Conservation (phyloP, 2,329 filamentous ascomycete genomes). For the Monosporascus sp. region DNA sequence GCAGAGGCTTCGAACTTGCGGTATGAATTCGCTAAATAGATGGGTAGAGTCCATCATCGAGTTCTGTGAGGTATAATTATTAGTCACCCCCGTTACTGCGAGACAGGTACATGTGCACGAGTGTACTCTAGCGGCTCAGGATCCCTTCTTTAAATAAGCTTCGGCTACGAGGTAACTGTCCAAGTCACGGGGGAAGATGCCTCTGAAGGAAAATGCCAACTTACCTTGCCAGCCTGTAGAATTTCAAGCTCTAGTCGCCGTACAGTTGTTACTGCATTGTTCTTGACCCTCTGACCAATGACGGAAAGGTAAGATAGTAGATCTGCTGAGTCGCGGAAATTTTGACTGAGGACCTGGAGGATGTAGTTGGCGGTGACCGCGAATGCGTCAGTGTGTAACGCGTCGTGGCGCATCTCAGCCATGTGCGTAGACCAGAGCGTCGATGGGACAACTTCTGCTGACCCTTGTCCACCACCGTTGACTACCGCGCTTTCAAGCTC, state of each 20-base stretch:
- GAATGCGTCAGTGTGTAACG: slow-evolving; percentile 27
- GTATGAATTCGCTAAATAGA: slow-evolving; percentile 38
- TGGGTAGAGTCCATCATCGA: slow-evolving; percentile 30
- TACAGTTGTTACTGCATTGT: slow-evolving; percentile 33
- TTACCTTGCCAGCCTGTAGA: slow-evolving; percentile 46
- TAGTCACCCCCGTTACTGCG: neutral
- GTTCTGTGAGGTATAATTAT: slow-evolving; percentile 26
- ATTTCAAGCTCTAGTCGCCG: slow-evolving; percentile 47
- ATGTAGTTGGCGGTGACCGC: slow-evolving; percentile 30
- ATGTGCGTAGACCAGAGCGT: slow-evolving; percentile 38
- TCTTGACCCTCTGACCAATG: slow-evolving; percentile 31
- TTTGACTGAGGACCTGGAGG: slow-evolving; percentile 30
- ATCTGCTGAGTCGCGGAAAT: slow-evolving; percentile 26
- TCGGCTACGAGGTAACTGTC: neutral
- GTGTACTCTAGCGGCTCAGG: no score
- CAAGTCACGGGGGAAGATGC: no score
- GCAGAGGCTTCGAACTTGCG: slow-evolving; percentile 35
- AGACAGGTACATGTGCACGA: no score
- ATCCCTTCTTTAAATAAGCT: neutral
- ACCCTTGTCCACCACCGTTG: slow-evolving; percentile 20
- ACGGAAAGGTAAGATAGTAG: slow-evolving; percentile 29
- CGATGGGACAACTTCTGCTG: slow-evolving; percentile 33
- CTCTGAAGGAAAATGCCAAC: slow-evolving; percentile 4
- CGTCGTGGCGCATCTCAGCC: slow-evolving; percentile 23
- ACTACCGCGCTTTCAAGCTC: slow-evolving; percentile 44